Evolutionary conservation across 2,329 filamentous ascomycete species (phyloP).

Genomic region (Arthrobotrys entomopaga): DNA sequence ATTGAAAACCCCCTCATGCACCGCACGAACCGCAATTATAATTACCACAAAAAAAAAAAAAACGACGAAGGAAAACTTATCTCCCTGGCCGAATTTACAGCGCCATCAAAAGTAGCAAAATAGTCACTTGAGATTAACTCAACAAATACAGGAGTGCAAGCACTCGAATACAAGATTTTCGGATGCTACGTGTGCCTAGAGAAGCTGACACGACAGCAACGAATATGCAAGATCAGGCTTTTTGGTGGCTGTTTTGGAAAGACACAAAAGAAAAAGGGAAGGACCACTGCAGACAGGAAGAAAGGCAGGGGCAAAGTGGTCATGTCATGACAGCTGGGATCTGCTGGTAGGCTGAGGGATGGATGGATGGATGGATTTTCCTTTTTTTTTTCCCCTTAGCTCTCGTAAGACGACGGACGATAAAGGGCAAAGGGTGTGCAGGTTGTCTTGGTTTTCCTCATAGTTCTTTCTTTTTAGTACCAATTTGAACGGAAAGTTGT

Average conservation of each 20-base stretch:
- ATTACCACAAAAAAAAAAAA: not conserved
- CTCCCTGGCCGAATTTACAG: not conserved
- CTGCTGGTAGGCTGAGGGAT: too few relatives aligned
- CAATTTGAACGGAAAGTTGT: too few relatives aligned
- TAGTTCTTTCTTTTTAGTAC: too few relatives aligned
- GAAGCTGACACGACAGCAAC: slow-evolving; percentile 47
- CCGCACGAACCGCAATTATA: not conserved
- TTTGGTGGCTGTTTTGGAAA: slow-evolving; percentile 23
- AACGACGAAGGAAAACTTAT: not conserved
- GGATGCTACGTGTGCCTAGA: slow-evolving; percentile 53
- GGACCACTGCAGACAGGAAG: not conserved
- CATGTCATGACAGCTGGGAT: slow-evolving; percentile 47
- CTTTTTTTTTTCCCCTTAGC: too few relatives aligned
- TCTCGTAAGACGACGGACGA: too few relatives aligned
- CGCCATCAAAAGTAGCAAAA: not conserved
- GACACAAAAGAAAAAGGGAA: slow-evolving; percentile 2
- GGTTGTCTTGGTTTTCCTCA: too few relatives aligned
- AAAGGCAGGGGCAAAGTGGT: slow-evolving; percentile 9
- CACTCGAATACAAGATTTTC: slow-evolving; percentile 55
- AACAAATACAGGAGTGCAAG: slow-evolving; percentile 18
- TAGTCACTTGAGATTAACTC: too few relatives aligned
- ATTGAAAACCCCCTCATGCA: not conserved
- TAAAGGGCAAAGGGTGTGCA: too few relatives aligned
- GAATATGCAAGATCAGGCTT: slow-evolving; percentile 54
- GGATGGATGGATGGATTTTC: too few relatives aligned